phyloP scores from a whole-genome alignment of 2,329 filamentous ascomycete species.

The Dendrostoma leiphaemia region DNA sequence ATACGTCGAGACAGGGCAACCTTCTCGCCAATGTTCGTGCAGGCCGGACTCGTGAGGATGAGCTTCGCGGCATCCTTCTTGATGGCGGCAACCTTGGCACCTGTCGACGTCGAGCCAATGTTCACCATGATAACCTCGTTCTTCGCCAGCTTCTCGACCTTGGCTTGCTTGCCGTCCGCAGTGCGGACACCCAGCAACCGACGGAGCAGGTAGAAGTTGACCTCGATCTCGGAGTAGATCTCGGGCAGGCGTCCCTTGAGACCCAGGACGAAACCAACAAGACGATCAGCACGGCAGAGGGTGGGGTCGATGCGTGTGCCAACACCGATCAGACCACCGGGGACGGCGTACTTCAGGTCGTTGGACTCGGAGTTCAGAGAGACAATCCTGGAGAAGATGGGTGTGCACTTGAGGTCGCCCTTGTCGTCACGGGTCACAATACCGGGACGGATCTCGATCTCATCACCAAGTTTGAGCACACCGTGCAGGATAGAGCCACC shows the following conservation, averaged over 20 bases:
- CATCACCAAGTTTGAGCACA: constrained; percentile 93
- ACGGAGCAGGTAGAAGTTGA: constrained; percentile 98
- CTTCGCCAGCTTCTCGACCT: constrained; percentile 97
- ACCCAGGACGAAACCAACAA: constrained; percentile 96
- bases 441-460: constrained; percentile 98
- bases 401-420: constrained; percentile 92
- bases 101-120: constrained; percentile 95
- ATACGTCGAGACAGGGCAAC: constrained; percentile 94
- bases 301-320: constrained; percentile 97
- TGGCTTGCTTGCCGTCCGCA: constrained; percentile 97
- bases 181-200: constrained; percentile 95
- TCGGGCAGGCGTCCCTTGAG: constrained; percentile 90
- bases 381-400: constrained; percentile 93
- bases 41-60: constrained; percentile 87
- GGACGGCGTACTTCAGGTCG: constrained; percentile 96
- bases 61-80: constrained; percentile 98
- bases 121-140: constrained; percentile 99
- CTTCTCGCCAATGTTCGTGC: constrained; percentile 97
- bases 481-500: constrained; percentile 96
- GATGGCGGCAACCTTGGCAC: constrained; percentile 94
- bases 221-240: constrained; percentile 97
- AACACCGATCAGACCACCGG: constrained; percentile 96
- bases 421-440: constrained; percentile 94
- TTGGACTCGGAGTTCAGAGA: constrained; percentile 97
- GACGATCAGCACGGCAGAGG: constrained; percentile 96